These are phyloP conservation scores for Amanita phalloides DNA, from an alignment of 768 basidiomycete genomes.

Conservation along the genomic window DNA sequence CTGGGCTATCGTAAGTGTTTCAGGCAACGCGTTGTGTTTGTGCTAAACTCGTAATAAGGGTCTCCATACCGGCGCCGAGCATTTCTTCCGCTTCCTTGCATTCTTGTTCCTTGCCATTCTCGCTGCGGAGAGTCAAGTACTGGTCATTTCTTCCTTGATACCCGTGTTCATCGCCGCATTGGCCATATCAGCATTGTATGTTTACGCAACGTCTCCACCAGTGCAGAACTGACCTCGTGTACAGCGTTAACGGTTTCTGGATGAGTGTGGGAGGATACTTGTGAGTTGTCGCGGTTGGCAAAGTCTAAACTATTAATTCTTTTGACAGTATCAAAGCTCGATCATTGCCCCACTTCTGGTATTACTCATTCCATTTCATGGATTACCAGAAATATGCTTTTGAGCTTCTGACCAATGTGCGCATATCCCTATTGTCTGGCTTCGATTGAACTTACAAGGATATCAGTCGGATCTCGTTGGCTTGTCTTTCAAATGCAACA, in stretches of 20 bases:
- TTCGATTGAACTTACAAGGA: background rate
- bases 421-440: slow-evolving; percentile 25
- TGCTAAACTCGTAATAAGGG: slow-evolving; percentile 19
- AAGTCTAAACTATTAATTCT: background rate
- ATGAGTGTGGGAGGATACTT: slow-evolving; percentile 45
- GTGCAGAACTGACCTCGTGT: background rate
- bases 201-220: slow-evolving; percentile 9
- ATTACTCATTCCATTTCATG: slow-evolving; percentile 43
- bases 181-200: slow-evolving; percentile 35
- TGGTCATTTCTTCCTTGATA: slow-evolving; percentile 36
- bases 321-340: slow-evolving; percentile 36
- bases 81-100: slow-evolving; percentile 45
- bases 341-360: slow-evolving; percentile 49
- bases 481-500: slow-evolving; percentile 5
- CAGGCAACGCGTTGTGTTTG: background rate
- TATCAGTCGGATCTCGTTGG: background rate
- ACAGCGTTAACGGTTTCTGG: slow-evolving; percentile 41
- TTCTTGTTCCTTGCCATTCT: slow-evolving; percentile 45
- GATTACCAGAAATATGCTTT: slow-evolving; percentile 40
- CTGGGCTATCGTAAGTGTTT: slow-evolving; percentile 33
- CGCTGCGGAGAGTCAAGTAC: slow-evolving; percentile 40
- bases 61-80: slow-evolving; percentile 32
- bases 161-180: slow-evolving; percentile 54
- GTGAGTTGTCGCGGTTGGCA: slow-evolving; percentile 13
- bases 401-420: slow-evolving; percentile 25